Percentiles rank a stretch among this genome's conserved stretches.
Evolutionary conservation across 2,329 filamentous ascomycete genomes (phyloP).

Genomic region (Nigrograna mackinnonii): DNA sequence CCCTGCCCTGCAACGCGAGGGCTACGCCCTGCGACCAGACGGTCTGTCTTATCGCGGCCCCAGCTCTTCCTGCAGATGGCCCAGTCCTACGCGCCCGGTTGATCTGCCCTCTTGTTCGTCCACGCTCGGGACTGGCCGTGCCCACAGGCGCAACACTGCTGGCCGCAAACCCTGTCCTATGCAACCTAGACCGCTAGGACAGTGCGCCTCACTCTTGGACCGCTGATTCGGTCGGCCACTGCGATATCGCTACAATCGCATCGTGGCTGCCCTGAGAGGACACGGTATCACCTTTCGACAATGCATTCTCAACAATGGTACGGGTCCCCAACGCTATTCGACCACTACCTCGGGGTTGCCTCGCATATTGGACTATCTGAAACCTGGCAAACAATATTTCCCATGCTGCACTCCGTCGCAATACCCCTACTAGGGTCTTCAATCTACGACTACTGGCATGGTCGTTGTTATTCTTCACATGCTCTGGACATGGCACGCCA

Average conservation of each 20-base stretch:
- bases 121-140: slow-evolving; percentile 41
- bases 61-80: slow-evolving; percentile 24
- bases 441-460: slow-evolving; percentile 7
- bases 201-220: slow-evolving; percentile 30
- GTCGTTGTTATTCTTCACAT: too few relatives aligned
- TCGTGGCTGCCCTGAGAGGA: slow-evolving; percentile 6
- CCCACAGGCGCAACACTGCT: slow-evolving; percentile 25
- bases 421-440: slow-evolving; percentile 1
- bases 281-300: slow-evolving; percentile 10
- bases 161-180: slow-evolving; percentile 23
- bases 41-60: slow-evolving; percentile 28
- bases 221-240: slow-evolving; percentile 15
- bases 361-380: slow-evolving; percentile 8
- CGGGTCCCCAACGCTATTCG: slow-evolving; percentile 1
- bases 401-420: slow-evolving; percentile 1
- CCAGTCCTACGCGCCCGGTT: slow-evolving; percentile 42
- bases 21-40: slow-evolving; percentile 11
- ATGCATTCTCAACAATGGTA: slow-evolving; percentile 2
- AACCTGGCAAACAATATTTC: slow-evolving; percentile 9
- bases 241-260: slow-evolving; percentile 26
- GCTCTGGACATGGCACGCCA: too few relatives aligned
- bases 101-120: slow-evolving; percentile 34
- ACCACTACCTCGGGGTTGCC: slow-evolving; percentile 1
- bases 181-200: slow-evolving; percentile 18
- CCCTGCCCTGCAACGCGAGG: slow-evolving; percentile 16